These are phyloP conservation scores for Clitopilus hobsonii DNA, from an alignment of 768 basidiomycete species.

Conservation along the genomic window DNA sequence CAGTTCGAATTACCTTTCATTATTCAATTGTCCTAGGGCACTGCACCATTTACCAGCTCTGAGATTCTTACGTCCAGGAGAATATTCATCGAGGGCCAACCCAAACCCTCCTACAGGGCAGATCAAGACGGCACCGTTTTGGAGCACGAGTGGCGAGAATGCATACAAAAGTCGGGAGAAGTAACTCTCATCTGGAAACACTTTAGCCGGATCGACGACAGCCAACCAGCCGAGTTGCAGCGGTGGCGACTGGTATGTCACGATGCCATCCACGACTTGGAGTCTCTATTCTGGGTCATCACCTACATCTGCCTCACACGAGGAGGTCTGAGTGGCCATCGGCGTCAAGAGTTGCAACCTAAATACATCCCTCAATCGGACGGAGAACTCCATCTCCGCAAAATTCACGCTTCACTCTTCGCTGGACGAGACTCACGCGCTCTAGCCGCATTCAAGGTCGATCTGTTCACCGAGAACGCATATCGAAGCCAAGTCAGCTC, in stretches of 20 bases:
- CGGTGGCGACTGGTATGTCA: neutral
- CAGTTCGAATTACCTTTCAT: neutral
- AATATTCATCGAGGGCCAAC: no score
- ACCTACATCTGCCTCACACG: constrained; percentile 12
- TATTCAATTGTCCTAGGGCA: no score
- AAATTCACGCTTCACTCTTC: neutral
- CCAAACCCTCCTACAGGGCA: no score
- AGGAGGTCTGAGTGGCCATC: constrained; percentile 8
- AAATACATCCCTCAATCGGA: neutral
- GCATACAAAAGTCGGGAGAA: no score
- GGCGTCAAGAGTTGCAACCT: neutral
- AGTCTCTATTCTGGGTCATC: constrained; percentile 18
- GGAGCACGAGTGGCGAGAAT: neutral
- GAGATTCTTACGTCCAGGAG: neutral
- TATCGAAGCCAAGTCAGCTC: neutral
- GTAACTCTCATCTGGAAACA: no score
- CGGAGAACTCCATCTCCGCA: neutral
- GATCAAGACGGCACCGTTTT: no score
- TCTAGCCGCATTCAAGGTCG: neutral
- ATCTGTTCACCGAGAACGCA: neutral
- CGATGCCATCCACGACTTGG: constrained; percentile 13
- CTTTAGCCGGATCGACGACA: no score
- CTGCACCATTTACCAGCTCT: neutral
- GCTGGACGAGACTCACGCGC: neutral
- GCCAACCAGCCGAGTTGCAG: no score